These are phyloP conservation scores for Trichoderma orchidacearum DNA, from an alignment of 495 filamentous ascomycete species.

Conservation along the genomic window DNA sequence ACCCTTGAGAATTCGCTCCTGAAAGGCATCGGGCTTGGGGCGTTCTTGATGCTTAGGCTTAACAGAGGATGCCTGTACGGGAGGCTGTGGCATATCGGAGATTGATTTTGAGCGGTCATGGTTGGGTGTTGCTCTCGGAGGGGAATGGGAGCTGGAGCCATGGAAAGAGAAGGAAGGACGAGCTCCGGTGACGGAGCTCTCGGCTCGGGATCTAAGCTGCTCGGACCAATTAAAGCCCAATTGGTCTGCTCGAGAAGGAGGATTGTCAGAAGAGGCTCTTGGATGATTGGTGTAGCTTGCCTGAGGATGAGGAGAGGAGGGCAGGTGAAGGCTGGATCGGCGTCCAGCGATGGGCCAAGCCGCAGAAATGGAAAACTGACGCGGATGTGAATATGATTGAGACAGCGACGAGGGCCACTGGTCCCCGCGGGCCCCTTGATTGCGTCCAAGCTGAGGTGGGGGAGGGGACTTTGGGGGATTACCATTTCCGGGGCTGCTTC, in stretches of 20 bases:
- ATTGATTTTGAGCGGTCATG: slow-evolving; percentile 57
- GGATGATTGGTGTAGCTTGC: slow-evolving; percentile 38
- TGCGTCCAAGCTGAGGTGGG: slow-evolving; percentile 10
- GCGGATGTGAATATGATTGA: not conserved
- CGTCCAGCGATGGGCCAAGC: slow-evolving; percentile 10
- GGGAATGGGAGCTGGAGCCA: slow-evolving; percentile 24
- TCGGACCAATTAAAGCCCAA: slow-evolving; percentile 88
- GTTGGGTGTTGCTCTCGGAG: slow-evolving; percentile 19
- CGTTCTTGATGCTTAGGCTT: slow-evolving; percentile 29
- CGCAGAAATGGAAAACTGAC: slow-evolving; percentile 5
- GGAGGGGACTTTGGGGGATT: slow-evolving; percentile 12
- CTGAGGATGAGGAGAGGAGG: slow-evolving; percentile 18
- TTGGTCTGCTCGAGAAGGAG: slow-evolving; percentile 50
- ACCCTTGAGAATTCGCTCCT: slow-evolving; percentile 91
- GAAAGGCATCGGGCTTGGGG: slow-evolving; percentile 75
- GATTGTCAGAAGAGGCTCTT: slow-evolving; percentile 46
- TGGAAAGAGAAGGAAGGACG: slow-evolving; percentile 29
- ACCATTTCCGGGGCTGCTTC: slow-evolving; percentile 37
- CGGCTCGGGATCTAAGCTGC: slow-evolving; percentile 76
- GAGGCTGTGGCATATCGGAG: slow-evolving; percentile 54
- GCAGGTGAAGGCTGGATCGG: slow-evolving; percentile 8
- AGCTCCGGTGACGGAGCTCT: slow-evolving; percentile 57
- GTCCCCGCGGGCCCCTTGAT: slow-evolving; percentile 6
- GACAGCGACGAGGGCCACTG: not conserved
- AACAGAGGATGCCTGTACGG: slow-evolving; percentile 29